These are phyloP conservation scores for Cytospora paraplurivora DNA, from an alignment of 2,329 filamentous ascomycete species.

Conservation along the genomic window DNA sequence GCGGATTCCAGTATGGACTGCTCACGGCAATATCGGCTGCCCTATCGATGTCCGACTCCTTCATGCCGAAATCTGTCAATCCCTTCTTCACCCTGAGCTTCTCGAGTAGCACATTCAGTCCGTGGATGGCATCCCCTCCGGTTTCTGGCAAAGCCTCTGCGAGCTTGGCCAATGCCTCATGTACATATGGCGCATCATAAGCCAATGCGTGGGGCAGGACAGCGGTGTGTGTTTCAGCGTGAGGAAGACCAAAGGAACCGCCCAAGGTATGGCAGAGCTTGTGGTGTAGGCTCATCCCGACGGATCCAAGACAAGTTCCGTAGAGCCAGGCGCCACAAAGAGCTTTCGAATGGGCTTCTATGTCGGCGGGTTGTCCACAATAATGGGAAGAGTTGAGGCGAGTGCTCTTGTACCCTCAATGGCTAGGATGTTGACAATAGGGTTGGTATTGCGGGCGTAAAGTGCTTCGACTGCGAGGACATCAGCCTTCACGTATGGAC, in stretches of 20 bases:
- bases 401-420: conserved; percentile 58
- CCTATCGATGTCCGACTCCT: conserved; percentile 58
- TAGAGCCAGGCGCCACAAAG: conserved; percentile 68
- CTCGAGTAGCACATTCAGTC: conserved; percentile 57
- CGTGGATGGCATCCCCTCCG: conserved; percentile 59
- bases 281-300: conserved; percentile 66
- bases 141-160: conserved; percentile 57
- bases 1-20: conserved; percentile 61
- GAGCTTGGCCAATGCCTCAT: conserved; percentile 53
- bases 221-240: conserved; percentile 66
- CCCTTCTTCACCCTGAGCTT: conserved; percentile 54
- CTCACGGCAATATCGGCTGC: conserved; percentile 57
- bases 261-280: conserved; percentile 68
- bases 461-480: conserved; percentile 56
- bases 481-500: conserved; percentile 16
- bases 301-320: conserved; percentile 59
- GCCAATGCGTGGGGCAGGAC: conserved; percentile 64
- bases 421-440: conserved; percentile 60
- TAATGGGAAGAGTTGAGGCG: conserved; percentile 53
- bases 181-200: conserved; percentile 61
- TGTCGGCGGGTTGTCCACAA: conserved; percentile 48
- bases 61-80: conserved; percentile 57
- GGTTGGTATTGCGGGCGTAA: conserved; percentile 63
- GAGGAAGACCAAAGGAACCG: conserved; percentile 64
- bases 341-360: conserved; percentile 52